Evolutionary conservation across 345 rosid species (phyloP), one percentile per base, ranked within the genome.

Genomic region (Leavenworthia alabamica): DNA sequence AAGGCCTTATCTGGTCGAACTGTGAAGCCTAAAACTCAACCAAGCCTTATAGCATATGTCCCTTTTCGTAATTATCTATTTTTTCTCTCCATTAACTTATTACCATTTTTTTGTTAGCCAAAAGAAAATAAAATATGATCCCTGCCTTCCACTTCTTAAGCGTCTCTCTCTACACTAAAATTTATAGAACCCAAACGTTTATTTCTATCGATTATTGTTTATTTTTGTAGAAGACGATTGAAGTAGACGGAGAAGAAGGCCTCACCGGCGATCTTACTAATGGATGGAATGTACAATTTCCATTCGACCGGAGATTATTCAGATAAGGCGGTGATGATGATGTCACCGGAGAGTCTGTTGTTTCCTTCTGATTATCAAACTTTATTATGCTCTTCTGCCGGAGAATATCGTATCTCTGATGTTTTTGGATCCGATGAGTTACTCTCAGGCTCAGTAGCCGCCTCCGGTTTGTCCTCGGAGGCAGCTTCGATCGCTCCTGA

Each of bases 251-350:
- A 37, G 16, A 5, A 15, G 16, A 3, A 19, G 16, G 22, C 31
- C 36, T 3, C 39, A 42, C 40, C 56, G 49, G 46, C 43, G 31
- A 39, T 58, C 61, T 51, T 51, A 14, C 3, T 53, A 7, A 90
- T 92, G 98, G 98, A 92, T 59, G 95, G 82, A 77, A 71, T 83
- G 83, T 89, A 79, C 62, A 86, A 84, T 57, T 75, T 75, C 71
- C 75, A 75, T 57, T 48, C 74, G 8, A 60, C 47, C 37, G 68
- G 68, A 14, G 76, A 80, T 55, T 90, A 80, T 68, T 43, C 80
- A 12, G 96, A 91, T 31, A 80, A 75, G 72, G 65, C 86, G 31
- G 68, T 56, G 28, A 14, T 63, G 32, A 68, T 83, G 83, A 72
- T 88, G 77, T 83, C 90, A 3, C 92, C 87, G 70, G 93, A 92